Evolutionary conservation across 2,329 filamentous ascomycete species (phyloP).

Genomic region (Diatrype stigma): DNA sequence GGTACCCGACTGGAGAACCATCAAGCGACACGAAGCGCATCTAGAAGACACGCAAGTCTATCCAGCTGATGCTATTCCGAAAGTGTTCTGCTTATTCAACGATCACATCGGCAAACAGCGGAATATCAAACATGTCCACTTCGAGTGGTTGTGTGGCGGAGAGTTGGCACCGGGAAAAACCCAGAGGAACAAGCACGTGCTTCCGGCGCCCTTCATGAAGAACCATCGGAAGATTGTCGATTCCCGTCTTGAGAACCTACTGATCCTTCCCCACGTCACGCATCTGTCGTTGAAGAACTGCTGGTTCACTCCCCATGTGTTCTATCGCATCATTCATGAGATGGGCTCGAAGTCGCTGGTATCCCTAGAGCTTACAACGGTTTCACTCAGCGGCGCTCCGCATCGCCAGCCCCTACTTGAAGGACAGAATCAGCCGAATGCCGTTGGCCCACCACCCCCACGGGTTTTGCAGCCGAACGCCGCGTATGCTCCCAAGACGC

Average conservation of each 20-base stretch:
- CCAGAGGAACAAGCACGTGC: slow-evolving; percentile 57
- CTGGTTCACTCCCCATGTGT: slow-evolving; percentile 58
- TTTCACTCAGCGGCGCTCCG: slow-evolving; percentile 55
- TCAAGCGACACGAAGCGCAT: slow-evolving; percentile 49
- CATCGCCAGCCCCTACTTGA: slow-evolving; percentile 6
- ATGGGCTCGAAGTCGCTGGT: slow-evolving; percentile 46
- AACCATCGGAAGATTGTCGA: slow-evolving; percentile 12
- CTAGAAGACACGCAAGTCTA: slow-evolving; percentile 44
- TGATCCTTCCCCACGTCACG: slow-evolving; percentile 53
- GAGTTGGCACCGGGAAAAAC: slow-evolving; percentile 60
- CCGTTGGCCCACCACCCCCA: no score
- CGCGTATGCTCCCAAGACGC: no score
- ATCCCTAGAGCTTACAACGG: slow-evolving; percentile 56
- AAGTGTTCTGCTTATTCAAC: slow-evolving; percentile 50
- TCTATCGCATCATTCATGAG: slow-evolving; percentile 46
- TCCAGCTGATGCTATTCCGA: slow-evolving; percentile 47
- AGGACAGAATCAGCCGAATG: no score
- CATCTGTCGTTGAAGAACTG: slow-evolving; percentile 64
- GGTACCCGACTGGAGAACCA: slow-evolving; percentile 62
- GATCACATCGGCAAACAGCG: slow-evolving; percentile 42
- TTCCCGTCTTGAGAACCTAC: slow-evolving; percentile 28
- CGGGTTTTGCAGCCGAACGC: no score
- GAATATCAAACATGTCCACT: slow-evolving; percentile 54
- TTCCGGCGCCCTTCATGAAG: slow-evolving; percentile 55
- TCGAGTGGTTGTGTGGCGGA: slow-evolving; percentile 65